phyloP scores from a whole-genome alignment of 2,329 filamentous ascomycete species.

The Piedraia hortae region DNA sequence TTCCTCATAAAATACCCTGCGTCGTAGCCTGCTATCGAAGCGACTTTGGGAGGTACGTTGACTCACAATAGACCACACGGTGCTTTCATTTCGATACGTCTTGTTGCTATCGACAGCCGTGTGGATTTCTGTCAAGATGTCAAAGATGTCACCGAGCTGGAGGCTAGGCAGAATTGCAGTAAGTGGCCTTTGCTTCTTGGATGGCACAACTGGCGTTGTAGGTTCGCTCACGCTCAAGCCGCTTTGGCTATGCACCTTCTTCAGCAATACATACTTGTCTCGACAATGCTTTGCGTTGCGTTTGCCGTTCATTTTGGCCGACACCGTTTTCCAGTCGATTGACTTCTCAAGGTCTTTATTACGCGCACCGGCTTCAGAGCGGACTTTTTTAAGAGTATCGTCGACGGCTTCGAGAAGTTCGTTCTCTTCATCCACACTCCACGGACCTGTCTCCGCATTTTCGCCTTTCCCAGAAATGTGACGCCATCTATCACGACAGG shows the following conservation, averaged over 20 bases:
- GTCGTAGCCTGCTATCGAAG: slow-evolving; percentile 7
- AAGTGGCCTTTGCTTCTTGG: slow-evolving; percentile 4
- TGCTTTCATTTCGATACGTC: slow-evolving; percentile 9
- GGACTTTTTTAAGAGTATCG: slow-evolving; percentile 18
- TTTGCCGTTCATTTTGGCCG: slow-evolving; percentile 30
- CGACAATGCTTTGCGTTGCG: slow-evolving; percentile 40
- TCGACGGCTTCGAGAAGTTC: slow-evolving; percentile 25
- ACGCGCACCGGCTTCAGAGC: background rate
- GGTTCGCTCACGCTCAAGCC: background rate
- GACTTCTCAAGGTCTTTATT: slow-evolving; percentile 19
- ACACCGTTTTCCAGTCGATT: slow-evolving; percentile 39
- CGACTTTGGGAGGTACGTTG: slow-evolving; percentile 7
- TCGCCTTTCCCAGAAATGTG: slow-evolving; percentile 36
- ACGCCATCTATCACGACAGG: slow-evolving; percentile 41
- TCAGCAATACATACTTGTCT: slow-evolving; percentile 34
- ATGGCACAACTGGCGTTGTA: background rate
- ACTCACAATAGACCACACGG: slow-evolving; percentile 12
- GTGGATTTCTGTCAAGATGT: slow-evolving; percentile 14
- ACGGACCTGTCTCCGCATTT: slow-evolving; percentile 24
- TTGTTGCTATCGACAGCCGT: slow-evolving; percentile 5
- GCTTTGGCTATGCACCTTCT: slow-evolving; percentile 4
- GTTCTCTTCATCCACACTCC: slow-evolving; percentile 33
- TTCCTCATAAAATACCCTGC: slow-evolving; percentile 8
- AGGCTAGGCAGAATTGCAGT: slow-evolving; percentile 9
- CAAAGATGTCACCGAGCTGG: slow-evolving; percentile 16